phyloP scores from a whole-genome alignment of 306 rosid genomes.

The Dryas octopetala region DNA sequence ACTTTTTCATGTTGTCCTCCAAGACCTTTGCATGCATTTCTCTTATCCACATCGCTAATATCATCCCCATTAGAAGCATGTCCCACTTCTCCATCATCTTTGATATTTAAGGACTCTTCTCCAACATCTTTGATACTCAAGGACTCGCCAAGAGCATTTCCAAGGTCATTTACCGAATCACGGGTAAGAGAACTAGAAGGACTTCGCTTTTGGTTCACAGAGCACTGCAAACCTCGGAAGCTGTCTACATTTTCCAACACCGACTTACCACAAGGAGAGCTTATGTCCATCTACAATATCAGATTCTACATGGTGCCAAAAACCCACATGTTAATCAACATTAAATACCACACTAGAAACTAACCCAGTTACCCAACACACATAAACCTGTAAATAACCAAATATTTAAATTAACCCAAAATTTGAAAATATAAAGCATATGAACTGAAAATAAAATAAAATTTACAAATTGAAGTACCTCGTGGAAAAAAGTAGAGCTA shows the following conservation, averaged over 20 bases:
- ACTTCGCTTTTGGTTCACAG: conserved; percentile 23
- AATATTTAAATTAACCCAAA: no score
- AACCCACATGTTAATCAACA: not conserved
- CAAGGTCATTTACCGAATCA: conserved; percentile 43
- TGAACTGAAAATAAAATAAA: not conserved
- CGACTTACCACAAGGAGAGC: conserved; percentile 30
- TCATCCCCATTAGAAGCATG: conserved; percentile 19
- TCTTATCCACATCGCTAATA: conserved; percentile 21
- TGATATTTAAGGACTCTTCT: not conserved
- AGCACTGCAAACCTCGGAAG: conserved; percentile 32
- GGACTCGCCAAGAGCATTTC: conserved; percentile 35
- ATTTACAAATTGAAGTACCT: not conserved
- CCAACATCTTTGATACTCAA: conserved; percentile 41
- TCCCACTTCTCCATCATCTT: conserved; percentile 23
- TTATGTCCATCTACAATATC: conserved; percentile 54
- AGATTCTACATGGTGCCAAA: conserved; percentile 33
- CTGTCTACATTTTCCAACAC: conserved; percentile 29
- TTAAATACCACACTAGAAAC: not conserved
- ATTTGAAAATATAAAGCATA: not conserved
- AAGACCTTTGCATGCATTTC: conserved; percentile 3
- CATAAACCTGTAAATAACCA: not conserved
- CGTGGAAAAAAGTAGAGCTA: not conserved
- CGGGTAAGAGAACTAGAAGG: conserved; percentile 14
- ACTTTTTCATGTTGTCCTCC: conserved; percentile 14
- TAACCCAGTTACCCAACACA: not conserved